Percentiles rank a stretch among this genome's conserved stretches.
Evolutionary conservation across 176 grass and related monocot species (phyloP).

Genomic region (Oryza officinalis): DNA sequence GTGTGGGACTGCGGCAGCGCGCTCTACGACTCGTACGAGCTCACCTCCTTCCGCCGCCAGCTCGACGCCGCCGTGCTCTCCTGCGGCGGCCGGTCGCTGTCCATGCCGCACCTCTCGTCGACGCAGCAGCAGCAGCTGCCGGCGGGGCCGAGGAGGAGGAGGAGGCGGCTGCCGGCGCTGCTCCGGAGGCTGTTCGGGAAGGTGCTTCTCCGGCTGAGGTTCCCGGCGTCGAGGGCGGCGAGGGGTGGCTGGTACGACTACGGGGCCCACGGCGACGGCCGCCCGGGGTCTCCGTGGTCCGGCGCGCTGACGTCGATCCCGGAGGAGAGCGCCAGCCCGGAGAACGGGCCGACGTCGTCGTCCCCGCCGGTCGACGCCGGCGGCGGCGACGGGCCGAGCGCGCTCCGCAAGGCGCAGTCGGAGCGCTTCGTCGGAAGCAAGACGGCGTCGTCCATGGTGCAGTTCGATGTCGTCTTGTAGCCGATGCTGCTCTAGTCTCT

Average conservation of each 20-base stretch:
- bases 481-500: too few species aligned
- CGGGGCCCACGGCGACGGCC: background rate
- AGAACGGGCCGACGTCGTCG: too few species aligned
- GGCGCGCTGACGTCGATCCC: conserved; percentile 51
- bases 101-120: conserved; percentile 38
- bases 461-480: conserved; percentile 49
- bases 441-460: conserved; percentile 36
- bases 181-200: conserved; percentile 42
- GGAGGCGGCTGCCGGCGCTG: conserved; percentile 15
- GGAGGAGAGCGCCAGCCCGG: conserved; percentile 31
- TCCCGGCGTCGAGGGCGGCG: background rate
- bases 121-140: background rate
- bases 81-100: conserved; percentile 31
- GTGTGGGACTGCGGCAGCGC: conserved; percentile 53
- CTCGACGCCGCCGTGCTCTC: conserved; percentile 40
- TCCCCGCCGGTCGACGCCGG: background rate
- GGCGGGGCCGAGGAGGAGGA: background rate
- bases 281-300: conserved; percentile 41
- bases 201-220: conserved; percentile 41
- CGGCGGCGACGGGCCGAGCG: background rate
- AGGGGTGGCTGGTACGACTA: background rate
- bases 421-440: conserved; percentile 48
- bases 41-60: conserved; percentile 46
- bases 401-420: conserved; percentile 35
- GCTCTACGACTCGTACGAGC: conserved; percentile 55